Evolutionary conservation across 176 grass and related monocot species (phyloP).

Genomic region (Neostapfia colusana): DNA sequence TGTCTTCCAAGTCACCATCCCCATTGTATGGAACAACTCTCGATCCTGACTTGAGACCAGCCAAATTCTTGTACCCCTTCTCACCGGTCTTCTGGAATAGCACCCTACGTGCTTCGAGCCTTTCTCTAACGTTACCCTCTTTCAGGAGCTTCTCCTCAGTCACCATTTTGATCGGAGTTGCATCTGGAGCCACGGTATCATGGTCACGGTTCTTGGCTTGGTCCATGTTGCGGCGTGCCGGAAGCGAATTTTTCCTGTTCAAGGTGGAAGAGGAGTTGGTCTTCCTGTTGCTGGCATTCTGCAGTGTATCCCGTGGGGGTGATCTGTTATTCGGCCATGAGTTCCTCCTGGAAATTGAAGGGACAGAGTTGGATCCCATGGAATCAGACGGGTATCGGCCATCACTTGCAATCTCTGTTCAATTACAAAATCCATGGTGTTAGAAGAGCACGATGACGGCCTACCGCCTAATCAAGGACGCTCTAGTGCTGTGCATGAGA

Average conservation of each 20-base stretch:
- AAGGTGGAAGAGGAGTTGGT: slow-evolving; percentile 31
- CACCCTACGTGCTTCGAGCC: slow-evolving; percentile 61
- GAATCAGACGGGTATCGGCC: slow-evolving; percentile 43
- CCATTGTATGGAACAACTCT: slow-evolving; percentile 72
- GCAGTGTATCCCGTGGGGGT: slow-evolving; percentile 35
- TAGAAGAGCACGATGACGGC: slow-evolving; percentile 20
- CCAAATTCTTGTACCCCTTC: slow-evolving; percentile 56
- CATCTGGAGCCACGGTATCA: slow-evolving; percentile 30
- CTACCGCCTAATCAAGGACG: not conserved
- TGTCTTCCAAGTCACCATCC: slow-evolving; percentile 46
- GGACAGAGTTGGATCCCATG: slow-evolving; percentile 42
- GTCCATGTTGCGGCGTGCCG: slow-evolving; percentile 4
- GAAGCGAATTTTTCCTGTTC: slow-evolving; percentile 51
- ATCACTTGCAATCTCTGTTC: slow-evolving; percentile 60
- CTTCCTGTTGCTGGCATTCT: slow-evolving; percentile 35
- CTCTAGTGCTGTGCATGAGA: not conserved
- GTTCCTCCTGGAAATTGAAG: slow-evolving; percentile 54
- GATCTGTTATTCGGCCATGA: slow-evolving; percentile 44
- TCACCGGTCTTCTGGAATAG: slow-evolving; percentile 70
- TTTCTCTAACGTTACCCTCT: slow-evolving; percentile 57
- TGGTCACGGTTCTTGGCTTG: slow-evolving; percentile 45
- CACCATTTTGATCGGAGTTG: slow-evolving; percentile 63
- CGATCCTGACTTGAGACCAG: slow-evolving; percentile 59
- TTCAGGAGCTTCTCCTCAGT: slow-evolving; percentile 54
- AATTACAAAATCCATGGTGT: slow-evolving; percentile 38